Evolutionary conservation across 495 filamentous ascomycete species (phyloP), one percentile per base, ranked within the genome.

Genomic region (Bombardia bombarda): DNA sequence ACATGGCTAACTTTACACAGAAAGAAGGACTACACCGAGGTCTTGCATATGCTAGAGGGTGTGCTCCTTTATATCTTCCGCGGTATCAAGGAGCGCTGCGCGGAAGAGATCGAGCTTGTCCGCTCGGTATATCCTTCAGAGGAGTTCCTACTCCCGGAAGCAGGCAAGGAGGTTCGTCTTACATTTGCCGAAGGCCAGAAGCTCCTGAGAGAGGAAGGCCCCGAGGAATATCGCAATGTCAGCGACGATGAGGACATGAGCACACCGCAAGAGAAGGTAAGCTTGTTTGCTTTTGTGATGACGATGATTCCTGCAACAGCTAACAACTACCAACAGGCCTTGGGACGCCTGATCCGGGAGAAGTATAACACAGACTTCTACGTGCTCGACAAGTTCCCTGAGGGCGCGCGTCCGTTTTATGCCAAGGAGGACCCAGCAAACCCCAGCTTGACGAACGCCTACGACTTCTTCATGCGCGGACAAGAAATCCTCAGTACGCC

Each of bases 331-430:
- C n/a, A n/a, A n/a, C n/a, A n/a, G n/a, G 84, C 82, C 19, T 78
- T 95, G n/a, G 89, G 89, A 43, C 77, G 74, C n/a, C 74, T 95
- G 33, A 77, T 95, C 45, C 80, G 81, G 43, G 75, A 83, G 41
- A 94, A 90, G 65, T 88, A 83, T 74, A 72, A 77, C 57, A 88
- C 86, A 49, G 89, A 95, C 67, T 94, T 95, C 74, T 95, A 88
- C 67, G 80, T 88, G 5, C 72, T 95, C 45, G 87, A 94, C 71
- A 84, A 93, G 68, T 95, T 87, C 75, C 89, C 89, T 42, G 83
- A 88, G 61, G 60, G 70, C 32, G 81, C 90, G 20, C 79, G 88
- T 18, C 89, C 89, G 26, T 94, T 95, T 71, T 95, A 95, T 65
- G 87, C 89, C 57, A 86, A 88, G 74, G 78, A 82, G 43, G 81